Conservation (phyloP, 1,284 basidiomycete species). For the Cronartium quercuum region DNA sequence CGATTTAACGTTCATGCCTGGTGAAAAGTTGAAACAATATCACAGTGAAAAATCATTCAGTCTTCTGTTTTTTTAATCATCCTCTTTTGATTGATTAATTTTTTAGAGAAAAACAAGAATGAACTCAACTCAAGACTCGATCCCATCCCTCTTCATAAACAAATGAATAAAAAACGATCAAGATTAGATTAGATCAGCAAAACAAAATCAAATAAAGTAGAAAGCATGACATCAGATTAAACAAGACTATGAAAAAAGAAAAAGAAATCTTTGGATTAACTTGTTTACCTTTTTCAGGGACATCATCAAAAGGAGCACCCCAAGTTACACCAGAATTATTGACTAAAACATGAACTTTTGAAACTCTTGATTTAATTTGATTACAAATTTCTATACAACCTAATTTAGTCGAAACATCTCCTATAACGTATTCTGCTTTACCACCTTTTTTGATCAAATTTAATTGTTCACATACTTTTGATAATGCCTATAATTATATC, state of each 20-base stretch:
- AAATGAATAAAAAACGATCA: background rate
- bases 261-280: background rate
- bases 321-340: constrained; percentile 40
- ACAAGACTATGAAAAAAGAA: background rate
- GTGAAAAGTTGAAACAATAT: background rate
- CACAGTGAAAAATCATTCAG: background rate
- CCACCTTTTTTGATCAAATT: constrained; percentile 15
- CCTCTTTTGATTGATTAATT: too few species aligned
- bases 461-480: constrained; percentile 28
- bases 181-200: background rate
- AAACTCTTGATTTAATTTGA: constrained; percentile 32
- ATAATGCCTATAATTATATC: too few species aligned
- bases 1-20: constrained; percentile 39
- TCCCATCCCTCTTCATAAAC: constrained; percentile 34
- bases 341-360: constrained; percentile 36
- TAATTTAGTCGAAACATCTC: constrained; percentile 32
- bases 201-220: background rate
- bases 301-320: constrained; percentile 38
- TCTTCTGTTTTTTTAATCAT: background rate
- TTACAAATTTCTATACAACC: constrained; percentile 36
- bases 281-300: constrained; percentile 35
- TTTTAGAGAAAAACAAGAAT: background rate
- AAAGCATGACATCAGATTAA: too few species aligned
- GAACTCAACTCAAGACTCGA: constrained; percentile 23
- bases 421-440: constrained; percentile 32